A percentile compares a stretch with the other conserved stretches of the same genome.
Conservation (phyloP, 768 basidiomycete genomes). For the Mycena sanguinolenta region DNA sequence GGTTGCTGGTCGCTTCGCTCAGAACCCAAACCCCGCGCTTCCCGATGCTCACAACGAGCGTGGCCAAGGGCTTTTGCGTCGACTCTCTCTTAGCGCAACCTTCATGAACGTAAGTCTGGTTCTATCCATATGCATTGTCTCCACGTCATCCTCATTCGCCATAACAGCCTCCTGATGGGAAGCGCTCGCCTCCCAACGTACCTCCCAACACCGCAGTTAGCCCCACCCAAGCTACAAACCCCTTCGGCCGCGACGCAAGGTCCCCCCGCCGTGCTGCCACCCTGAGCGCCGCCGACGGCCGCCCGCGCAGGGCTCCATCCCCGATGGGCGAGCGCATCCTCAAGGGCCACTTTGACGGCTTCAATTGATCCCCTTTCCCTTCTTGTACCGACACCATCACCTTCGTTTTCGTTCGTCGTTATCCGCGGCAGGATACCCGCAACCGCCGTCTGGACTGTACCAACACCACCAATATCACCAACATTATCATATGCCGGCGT, state of each 20-base stretch:
- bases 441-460: conserved; percentile 41
- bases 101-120: conserved; percentile 66
- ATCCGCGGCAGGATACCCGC: conserved; percentile 56
- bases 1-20: conserved; percentile 66
- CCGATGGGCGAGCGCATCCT: conserved; percentile 94
- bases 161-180: conserved; percentile 42
- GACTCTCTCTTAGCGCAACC: conserved; percentile 75
- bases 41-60: conserved; percentile 71
- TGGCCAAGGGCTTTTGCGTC: conserved; percentile 77
- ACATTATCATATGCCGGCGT: not conserved
- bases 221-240: conserved; percentile 46
- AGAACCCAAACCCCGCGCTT: conserved; percentile 57
- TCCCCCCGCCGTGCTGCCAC: conserved; percentile 73
- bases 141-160: conserved; percentile 3
- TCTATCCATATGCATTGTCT: conserved; percentile 9
- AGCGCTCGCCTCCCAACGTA: conserved; percentile 55
- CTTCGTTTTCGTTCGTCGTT: conserved; percentile 22
- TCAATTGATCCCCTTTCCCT: conserved; percentile 65
- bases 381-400: conserved; percentile 20
- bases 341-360: conserved; percentile 93
- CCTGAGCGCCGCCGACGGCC: conserved; percentile 57
- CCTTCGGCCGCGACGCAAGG: conserved; percentile 49
- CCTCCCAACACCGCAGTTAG: conserved; percentile 69
- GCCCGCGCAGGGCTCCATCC: conserved; percentile 78
- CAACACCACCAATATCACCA: not conserved